Evolutionary conservation across 768 basidiomycete genomes (phyloP).

Genomic region (Melanogaster broomeanus): DNA sequence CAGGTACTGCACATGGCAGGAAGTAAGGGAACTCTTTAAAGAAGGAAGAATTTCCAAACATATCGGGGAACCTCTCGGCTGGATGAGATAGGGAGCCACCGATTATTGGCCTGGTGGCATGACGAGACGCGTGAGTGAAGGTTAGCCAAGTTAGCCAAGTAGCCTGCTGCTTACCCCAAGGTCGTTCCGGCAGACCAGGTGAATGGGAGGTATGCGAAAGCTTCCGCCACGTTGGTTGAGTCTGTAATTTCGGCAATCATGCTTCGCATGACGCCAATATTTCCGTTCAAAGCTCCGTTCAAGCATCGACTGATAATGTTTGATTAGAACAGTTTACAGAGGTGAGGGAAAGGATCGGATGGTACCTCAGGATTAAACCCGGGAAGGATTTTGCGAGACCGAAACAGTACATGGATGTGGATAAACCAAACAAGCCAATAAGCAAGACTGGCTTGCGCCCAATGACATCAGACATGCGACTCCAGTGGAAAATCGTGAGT

Average conservation of each 20-base stretch:
- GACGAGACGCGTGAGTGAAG: neutral
- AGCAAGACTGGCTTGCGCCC: conserved; percentile 46
- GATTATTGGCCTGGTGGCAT: conserved; percentile 50
- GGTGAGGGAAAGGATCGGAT: neutral
- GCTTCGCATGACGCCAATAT: conserved; percentile 44
- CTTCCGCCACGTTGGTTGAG: conserved; percentile 19
- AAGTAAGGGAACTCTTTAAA: conserved; percentile 68
- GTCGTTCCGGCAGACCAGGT: conserved; percentile 43
- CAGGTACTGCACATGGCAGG: conserved; percentile 61
- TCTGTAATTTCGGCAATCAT: conserved; percentile 40
- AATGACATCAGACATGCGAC: conserved; percentile 42
- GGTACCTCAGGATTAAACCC: conserved; percentile 38
- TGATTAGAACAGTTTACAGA: neutral
- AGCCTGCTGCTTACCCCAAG: conserved; percentile 32
- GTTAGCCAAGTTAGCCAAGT: neutral
- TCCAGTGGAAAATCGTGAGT: conserved; percentile 43
- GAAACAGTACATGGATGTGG: conserved; percentile 42
- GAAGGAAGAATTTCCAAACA: conserved; percentile 58
- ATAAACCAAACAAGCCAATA: conserved; percentile 40
- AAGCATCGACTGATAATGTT: conserved; percentile 33
- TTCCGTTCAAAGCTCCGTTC: conserved; percentile 50
- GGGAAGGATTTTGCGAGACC: conserved; percentile 43
- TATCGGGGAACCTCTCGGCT: conserved; percentile 56
- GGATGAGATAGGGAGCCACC: conserved; percentile 68
- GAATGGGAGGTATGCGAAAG: conserved; percentile 59